Conservation (phyloP, 2,329 filamentous ascomycete species). For the Sarocladiaceae sp. region DNA sequence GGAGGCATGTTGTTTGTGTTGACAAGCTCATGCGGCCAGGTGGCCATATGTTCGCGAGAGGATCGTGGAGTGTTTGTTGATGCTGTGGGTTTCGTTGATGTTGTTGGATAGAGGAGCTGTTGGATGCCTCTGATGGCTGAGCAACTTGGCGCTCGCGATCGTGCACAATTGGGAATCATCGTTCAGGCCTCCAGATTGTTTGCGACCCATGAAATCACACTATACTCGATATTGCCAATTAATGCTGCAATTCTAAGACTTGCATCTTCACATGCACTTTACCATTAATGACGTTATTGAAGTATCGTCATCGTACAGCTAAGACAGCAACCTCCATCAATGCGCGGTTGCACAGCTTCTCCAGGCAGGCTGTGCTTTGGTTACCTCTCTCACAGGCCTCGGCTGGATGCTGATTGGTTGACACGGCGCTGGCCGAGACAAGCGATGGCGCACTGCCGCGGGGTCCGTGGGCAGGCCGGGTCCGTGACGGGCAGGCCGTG, state of each 20-base stretch:
- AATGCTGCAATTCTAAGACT: too few relatives aligned
- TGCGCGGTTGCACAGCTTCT: neutral
- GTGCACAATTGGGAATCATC: neutral
- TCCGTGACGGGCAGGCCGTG: neutral
- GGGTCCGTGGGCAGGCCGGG: neutral
- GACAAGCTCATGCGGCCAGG: too few relatives aligned
- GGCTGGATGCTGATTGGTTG: neutral
- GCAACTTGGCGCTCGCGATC: neutral
- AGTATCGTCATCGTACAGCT: too few relatives aligned
- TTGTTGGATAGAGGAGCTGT: neutral
- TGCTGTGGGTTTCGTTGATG: neutral
- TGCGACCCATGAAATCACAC: too few relatives aligned
- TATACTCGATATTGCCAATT: too few relatives aligned
- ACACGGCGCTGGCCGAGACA: conserved; percentile 1
- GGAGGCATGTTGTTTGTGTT: too few relatives aligned
- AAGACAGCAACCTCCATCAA: too few relatives aligned
- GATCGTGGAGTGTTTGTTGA: too few relatives aligned
- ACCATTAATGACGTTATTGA: too few relatives aligned
- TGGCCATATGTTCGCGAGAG: too few relatives aligned
- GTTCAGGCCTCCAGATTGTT: too few relatives aligned
- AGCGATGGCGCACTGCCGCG: neutral
- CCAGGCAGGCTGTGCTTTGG: neutral
- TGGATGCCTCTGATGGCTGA: neutral
- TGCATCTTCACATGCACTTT: neutral
- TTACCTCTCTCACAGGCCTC: neutral